phyloP scores from a whole-genome alignment of 495 filamentous ascomycete species.

The Penicillium alfredii region DNA sequence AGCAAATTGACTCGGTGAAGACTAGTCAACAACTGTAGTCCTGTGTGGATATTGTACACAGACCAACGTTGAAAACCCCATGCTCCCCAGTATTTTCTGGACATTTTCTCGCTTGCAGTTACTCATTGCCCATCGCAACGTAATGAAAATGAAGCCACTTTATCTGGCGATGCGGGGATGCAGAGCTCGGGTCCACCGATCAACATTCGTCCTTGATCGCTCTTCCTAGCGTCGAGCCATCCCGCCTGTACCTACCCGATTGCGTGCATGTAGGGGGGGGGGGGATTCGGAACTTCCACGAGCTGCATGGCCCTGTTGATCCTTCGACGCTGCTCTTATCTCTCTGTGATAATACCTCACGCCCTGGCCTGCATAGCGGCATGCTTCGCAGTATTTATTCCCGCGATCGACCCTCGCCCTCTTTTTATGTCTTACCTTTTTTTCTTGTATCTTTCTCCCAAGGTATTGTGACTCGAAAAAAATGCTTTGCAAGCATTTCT shows the following conservation, averaged over 20 bases:
- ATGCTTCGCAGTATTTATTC: not conserved
- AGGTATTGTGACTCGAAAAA: too few species aligned
- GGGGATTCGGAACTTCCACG: slow-evolving; percentile 2
- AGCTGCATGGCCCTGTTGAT: slow-evolving; percentile 16
- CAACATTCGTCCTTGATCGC: not conserved
- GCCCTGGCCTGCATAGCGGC: too few species aligned
- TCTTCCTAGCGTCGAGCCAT: not conserved
- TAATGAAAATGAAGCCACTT: slow-evolving; percentile 8
- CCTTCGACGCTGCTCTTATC: not conserved
- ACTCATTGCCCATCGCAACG: slow-evolving; percentile 2
- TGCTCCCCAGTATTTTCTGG: not conserved
- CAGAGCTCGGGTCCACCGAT: slow-evolving; percentile 1
- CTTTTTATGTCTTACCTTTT: too few species aligned
- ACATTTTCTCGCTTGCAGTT: slow-evolving; percentile 4
- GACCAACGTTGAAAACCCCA: too few species aligned
- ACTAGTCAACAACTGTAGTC: too few species aligned
- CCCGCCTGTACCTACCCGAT: slow-evolving; percentile 15
- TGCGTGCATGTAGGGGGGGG: not conserved
- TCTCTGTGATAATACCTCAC: not conserved
- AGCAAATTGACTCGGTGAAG: too few species aligned
- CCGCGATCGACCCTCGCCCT: not conserved
- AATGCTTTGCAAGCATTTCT: slow-evolving; percentile 17
- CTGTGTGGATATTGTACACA: too few species aligned
- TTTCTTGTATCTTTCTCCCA: too few species aligned
- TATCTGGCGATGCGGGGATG: slow-evolving; percentile 10